Conservation (phyloP, 2,329 filamentous ascomycete genomes). For the Hypoxylon sp. region DNA sequence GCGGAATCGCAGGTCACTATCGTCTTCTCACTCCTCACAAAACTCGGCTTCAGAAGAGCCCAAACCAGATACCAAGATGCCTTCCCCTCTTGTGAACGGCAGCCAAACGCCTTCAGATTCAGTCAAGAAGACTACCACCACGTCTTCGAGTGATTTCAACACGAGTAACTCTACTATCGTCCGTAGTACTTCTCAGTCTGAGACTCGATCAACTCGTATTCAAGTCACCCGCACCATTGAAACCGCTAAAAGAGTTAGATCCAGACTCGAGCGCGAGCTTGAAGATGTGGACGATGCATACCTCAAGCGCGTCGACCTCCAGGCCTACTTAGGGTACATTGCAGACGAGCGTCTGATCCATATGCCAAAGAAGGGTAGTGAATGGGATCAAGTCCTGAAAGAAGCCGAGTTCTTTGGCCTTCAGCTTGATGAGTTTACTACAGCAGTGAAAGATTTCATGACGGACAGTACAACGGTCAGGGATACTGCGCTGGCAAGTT, state of each 20-base stretch:
- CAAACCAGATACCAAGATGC: slow-evolving; percentile 22
- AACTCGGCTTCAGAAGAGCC: slow-evolving; percentile 28
- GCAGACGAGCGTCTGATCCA: slow-evolving; percentile 55
- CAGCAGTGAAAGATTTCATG: slow-evolving; percentile 49
- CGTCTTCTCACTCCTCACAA: slow-evolving; percentile 30
- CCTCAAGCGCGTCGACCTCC: slow-evolving; percentile 46
- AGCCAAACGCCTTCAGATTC: slow-evolving; percentile 18
- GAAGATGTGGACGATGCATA: slow-evolving; percentile 47
- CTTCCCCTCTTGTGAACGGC: slow-evolving; percentile 24
- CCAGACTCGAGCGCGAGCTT: slow-evolving; percentile 44
- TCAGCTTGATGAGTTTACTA: slow-evolving; percentile 54
- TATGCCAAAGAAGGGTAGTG: slow-evolving; percentile 56
- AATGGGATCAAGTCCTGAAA: slow-evolving; percentile 56
- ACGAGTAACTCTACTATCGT: slow-evolving; percentile 7
- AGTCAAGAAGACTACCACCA: slow-evolving; percentile 14
- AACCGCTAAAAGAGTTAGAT: slow-evolving; percentile 34
- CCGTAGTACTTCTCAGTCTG: slow-evolving; percentile 17
- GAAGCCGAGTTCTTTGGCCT: slow-evolving; percentile 57
- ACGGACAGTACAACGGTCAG: slow-evolving; percentile 44
- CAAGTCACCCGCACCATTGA: slow-evolving; percentile 42
- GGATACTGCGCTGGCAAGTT: slow-evolving; percentile 53
- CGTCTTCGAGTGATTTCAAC: slow-evolving; percentile 18
- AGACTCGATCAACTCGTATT: slow-evolving; percentile 25
- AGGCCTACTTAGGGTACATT: slow-evolving; percentile 53
- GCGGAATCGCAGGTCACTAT: slow-evolving; percentile 36